These are phyloP conservation scores for Phialophora macrospora DNA, from an alignment of 2,329 filamentous ascomycete genomes.

Conservation along the genomic window DNA sequence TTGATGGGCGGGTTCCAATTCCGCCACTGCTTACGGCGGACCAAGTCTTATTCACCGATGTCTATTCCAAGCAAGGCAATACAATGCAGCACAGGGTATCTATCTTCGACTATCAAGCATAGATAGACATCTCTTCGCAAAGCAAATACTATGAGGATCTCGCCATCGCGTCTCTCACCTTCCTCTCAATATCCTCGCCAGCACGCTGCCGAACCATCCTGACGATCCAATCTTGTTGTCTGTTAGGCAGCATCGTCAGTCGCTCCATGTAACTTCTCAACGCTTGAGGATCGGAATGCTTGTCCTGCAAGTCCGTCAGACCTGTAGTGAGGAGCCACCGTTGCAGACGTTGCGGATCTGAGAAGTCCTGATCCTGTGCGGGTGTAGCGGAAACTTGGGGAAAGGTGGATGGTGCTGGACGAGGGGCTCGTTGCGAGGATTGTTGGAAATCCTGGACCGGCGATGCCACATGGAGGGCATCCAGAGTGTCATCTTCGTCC, in stretches of 20 bases:
- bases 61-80: neutral
- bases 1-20: neutral
- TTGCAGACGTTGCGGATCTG: slow-evolving; percentile 39
- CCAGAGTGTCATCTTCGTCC: slow-evolving; percentile 25
- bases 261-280: slow-evolving; percentile 31
- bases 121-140: neutral
- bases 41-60: neutral
- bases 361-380: slow-evolving; percentile 22
- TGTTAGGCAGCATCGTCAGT: slow-evolving; percentile 31
- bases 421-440: neutral
- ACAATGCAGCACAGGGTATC: neutral
- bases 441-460: slow-evolving; percentile 1
- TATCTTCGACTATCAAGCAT: neutral
- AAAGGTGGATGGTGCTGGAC: neutral
- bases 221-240: slow-evolving; percentile 38
- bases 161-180: slow-evolving; percentile 20
- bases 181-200: slow-evolving; percentile 29
- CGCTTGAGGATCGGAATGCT: slow-evolving; percentile 17
- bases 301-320: slow-evolving; percentile 33
- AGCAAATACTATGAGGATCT: neutral
- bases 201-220: slow-evolving; percentile 37
- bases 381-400: slow-evolving; percentile 3
- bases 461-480: neutral
- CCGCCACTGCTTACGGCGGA: no score
- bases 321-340: slow-evolving; percentile 39